Conservation (phyloP, 768 basidiomycete genomes). For the Erythrobasidium yunnanense region DNA sequence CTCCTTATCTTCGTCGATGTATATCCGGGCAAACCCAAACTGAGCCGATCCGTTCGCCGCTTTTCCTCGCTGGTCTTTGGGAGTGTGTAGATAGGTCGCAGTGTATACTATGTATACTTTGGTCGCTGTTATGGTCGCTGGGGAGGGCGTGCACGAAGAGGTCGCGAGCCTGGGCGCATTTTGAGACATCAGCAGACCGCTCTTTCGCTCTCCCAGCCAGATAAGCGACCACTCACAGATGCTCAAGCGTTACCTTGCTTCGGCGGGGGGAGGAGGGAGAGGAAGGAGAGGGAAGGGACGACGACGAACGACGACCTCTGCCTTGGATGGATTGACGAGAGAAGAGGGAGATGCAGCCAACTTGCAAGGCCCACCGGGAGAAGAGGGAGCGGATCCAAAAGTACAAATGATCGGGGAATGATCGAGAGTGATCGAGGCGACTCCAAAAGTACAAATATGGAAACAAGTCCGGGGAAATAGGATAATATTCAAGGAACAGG, state of each 20-base stretch:
- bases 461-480: no score
- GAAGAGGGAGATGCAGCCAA: neutral
- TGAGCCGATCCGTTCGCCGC: neutral
- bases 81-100: neutral
- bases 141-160: conserved; percentile 8
- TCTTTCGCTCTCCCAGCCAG: no score
- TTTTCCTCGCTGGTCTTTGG: neutral
- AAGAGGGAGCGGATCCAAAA: no score
- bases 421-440: no score
- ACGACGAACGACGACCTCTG: neutral
- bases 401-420: no score
- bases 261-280: conserved; percentile 2
- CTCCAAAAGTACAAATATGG: no score
- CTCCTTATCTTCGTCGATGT: no score
- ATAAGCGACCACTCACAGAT: conserved; percentile 7
- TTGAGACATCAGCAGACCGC: no score
- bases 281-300: conserved; percentile 3
- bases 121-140: conserved; percentile 12
- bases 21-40: no score
- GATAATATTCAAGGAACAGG: no score
- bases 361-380: no score
- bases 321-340: neutral
- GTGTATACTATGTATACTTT: neutral
- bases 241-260: conserved; percentile 20
- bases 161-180: conserved; percentile 13